Conservation (phyloP, 2,329 filamentous ascomycete genomes). For the Ceratocystiopsis minuta region DNA sequence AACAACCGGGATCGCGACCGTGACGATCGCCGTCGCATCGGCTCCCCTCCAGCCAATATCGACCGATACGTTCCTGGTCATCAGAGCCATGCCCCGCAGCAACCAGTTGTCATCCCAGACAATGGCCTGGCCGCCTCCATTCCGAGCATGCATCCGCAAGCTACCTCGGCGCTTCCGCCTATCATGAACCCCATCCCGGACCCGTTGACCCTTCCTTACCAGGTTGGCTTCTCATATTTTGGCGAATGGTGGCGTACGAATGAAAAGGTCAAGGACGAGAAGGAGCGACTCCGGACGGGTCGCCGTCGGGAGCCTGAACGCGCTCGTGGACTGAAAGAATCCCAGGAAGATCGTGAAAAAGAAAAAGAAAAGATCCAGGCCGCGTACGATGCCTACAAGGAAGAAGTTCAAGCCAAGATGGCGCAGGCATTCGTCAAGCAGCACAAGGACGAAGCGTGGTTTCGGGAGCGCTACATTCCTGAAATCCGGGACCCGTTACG, state of each 20-base stretch:
- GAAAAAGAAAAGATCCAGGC: constrained; percentile 63
- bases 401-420: constrained; percentile 57
- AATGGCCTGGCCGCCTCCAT: constrained; percentile 48
- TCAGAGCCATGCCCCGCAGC: constrained; percentile 24
- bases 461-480: constrained; percentile 81
- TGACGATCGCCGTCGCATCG: constrained; percentile 44
- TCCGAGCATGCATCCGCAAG: constrained; percentile 28
- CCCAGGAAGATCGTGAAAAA: constrained; percentile 56
- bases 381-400: constrained; percentile 49
- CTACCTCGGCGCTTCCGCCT: constrained; percentile 22
- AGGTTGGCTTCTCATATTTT: constrained; percentile 74
- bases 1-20: constrained; percentile 20
- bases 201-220: constrained; percentile 54
- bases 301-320: constrained; percentile 19
- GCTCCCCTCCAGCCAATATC: constrained; percentile 51
- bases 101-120: constrained; percentile 41
- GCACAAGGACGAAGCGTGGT: constrained; percentile 96
- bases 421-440: constrained; percentile 76
- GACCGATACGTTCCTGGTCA: constrained; percentile 73
- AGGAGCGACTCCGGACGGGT: constrained; percentile 51
- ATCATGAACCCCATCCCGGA: constrained; percentile 50
- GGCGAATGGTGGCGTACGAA: constrained; percentile 76
- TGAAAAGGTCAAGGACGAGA: constrained; percentile 67
- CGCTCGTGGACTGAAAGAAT: no score
- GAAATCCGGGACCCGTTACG: constrained; percentile 63